Evolutionary conservation across 2,329 filamentous ascomycete genomes (phyloP), one percentile per base, ranked within the genome.

Genomic region (Stachybotrys chartarum): DNA sequence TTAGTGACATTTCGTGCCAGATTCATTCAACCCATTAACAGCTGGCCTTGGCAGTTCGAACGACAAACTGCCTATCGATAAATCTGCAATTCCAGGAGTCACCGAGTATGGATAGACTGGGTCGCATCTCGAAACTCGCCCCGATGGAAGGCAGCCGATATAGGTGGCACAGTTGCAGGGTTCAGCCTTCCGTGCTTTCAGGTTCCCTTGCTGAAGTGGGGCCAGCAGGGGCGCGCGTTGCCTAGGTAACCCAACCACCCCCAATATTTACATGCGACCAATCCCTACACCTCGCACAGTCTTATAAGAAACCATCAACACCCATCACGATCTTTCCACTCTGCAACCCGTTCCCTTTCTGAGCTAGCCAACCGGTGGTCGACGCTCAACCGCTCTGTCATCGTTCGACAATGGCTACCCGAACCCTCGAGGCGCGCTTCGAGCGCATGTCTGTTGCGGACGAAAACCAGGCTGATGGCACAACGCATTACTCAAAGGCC

Each of bases 361-460:
- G 14, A 42, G 14, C 5, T 42, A 10, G 35, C 35, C 35, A 42
- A 42, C 14, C 5, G 24, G 14, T 42, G 3, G 14, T 42, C 35
- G 24, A 24, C 35, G 35, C 14, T 42, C 5, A 14, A 42, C 35
- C 14, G 10, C 14, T 14, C 14, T 14, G 10, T 42, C 35, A 14
- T 14, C 35, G 35, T 42, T 5, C 8, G 10, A 63, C 59, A 57
- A 85, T 93, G 88, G 84, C 92, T 60, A 83, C 88, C 57, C 84
- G 89, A 63, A 85, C 84, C 53, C 79, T 97, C 50, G 93, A 97
- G 75, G 79, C 88, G 73, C 89, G 90, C 65, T 90, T 97, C 68
- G 91, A 96, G 84, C 87, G 86, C 72, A 83, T 97, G 75, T 87
- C 89, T 18, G 90, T 97, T 59, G 87, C 89, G 64, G 92, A 97